A percentile compares a stretch with the other conserved stretches of the same genome.
Evolutionary conservation across 345 rosid species (phyloP).

Genomic region (thale cress (Arabidopsis thaliana)): DNA sequence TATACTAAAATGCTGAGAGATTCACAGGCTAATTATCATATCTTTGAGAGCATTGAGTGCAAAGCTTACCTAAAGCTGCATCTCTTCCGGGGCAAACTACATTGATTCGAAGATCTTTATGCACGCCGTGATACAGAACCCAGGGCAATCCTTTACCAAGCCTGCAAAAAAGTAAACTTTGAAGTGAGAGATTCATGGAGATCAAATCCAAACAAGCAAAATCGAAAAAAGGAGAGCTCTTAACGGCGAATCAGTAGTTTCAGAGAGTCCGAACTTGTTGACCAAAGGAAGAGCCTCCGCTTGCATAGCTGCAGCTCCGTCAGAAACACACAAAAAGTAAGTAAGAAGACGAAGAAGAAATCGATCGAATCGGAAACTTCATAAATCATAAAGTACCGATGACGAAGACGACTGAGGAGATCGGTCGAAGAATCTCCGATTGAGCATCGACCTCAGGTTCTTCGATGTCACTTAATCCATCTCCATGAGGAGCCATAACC

Average conservation of each 20-base stretch:
- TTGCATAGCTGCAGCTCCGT: slow-evolving; percentile 76
- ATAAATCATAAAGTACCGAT: slow-evolving; percentile 57
- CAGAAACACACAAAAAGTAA: neutral
- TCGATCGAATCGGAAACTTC: neutral
- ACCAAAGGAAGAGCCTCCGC: slow-evolving; percentile 91
- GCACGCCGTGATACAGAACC: slow-evolving; percentile 75
- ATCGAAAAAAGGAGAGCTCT: neutral
- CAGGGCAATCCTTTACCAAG: slow-evolving; percentile 87
- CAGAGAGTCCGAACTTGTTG: slow-evolving; percentile 66
- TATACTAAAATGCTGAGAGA: neutral
- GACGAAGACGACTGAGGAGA: slow-evolving; percentile 73
- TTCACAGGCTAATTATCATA: neutral
- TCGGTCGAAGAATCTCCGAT: slow-evolving; percentile 43
- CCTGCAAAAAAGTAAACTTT: slow-evolving; percentile 47
- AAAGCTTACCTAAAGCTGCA: slow-evolving; percentile 53
- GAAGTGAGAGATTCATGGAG: neutral
- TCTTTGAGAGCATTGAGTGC: neutral
- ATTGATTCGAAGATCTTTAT: slow-evolving; percentile 67
- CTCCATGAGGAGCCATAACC: slow-evolving; percentile 65
- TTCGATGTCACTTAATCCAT: slow-evolving; percentile 51
- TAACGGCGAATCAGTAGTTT: slow-evolving; percentile 61
- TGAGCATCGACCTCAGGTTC: slow-evolving; percentile 42
- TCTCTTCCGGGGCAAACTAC: slow-evolving; percentile 90
- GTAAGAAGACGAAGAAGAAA: neutral
- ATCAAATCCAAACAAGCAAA: neutral